A percentile compares a stretch with the other conserved stretches of the same genome.
Evolutionary conservation across 23 red algal genomes (phyloP).

Genomic region (Agarophyton chilense): DNA sequence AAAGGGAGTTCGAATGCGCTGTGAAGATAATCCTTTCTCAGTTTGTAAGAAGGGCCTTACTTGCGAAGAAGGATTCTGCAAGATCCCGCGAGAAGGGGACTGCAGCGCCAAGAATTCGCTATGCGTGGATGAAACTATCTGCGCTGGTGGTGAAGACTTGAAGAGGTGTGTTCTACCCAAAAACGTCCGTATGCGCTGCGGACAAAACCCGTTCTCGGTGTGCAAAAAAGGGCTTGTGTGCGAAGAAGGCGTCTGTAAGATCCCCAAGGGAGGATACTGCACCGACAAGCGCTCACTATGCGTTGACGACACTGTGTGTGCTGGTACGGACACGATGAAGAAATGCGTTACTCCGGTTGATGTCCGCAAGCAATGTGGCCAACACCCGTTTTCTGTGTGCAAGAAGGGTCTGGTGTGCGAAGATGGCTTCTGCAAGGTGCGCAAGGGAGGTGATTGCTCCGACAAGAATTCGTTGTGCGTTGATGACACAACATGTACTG

Average conservation of each 20-base stretch:
- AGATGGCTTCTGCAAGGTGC: slow-evolving; percentile 11
- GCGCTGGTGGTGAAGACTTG: too few relatives aligned
- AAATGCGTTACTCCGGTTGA: slow-evolving; percentile 32
- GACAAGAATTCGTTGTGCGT: background rate
- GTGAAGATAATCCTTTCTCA: too few relatives aligned
- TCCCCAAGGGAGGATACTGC: too few relatives aligned
- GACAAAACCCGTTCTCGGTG: too few relatives aligned
- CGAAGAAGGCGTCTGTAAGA: too few relatives aligned
- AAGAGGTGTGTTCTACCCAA: too few relatives aligned
- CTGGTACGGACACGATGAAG: slow-evolving; percentile 3
- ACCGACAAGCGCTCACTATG: too few relatives aligned
- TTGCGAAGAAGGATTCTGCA: background rate
- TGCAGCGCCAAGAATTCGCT: too few relatives aligned
- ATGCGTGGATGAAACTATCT: too few relatives aligned
- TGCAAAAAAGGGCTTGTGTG: too few relatives aligned
- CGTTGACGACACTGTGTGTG: background rate
- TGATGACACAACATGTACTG: slow-evolving; percentile 7
- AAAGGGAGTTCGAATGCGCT: slow-evolving; percentile 5
- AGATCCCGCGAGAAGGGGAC: background rate
- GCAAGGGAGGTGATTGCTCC: background rate
- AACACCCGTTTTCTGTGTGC: slow-evolving; percentile 44
- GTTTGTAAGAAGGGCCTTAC: too few relatives aligned
- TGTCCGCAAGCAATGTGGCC: background rate
- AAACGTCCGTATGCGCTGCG: too few relatives aligned
- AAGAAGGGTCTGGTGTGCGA: slow-evolving; percentile 19